Evolutionary conservation across 768 basidiomycete species (phyloP), one percentile per base, ranked within the genome.

Genomic region (Tulasnella sp.): DNA sequence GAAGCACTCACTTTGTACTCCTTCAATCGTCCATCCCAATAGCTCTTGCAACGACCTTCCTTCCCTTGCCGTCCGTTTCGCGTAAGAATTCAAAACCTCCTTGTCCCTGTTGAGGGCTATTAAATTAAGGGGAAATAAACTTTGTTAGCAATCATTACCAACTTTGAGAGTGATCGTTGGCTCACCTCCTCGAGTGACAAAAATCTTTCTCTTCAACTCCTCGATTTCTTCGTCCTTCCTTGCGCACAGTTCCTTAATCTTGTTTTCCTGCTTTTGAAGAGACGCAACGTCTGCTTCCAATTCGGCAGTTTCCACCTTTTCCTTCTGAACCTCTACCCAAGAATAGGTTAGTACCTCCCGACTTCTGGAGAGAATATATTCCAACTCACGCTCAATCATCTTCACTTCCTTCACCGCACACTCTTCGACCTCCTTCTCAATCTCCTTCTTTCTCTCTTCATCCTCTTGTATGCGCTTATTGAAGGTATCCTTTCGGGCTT

Each of bases 331-430:
- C 60, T 88, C 83, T 2, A 10, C 19, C 10, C 27, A 27, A 13
- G 5, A 37, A 10, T 4, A 34, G 31, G 4, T 22, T n/a, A n/a
- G 24, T 39, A 9, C 20, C 33, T 39, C n/a, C 15, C 2, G 12
- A 42, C 31, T 41, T 8, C 15, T 15, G 3, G 6, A 31, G n/a
- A 7, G 9, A 22, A 34, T n/a, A n/a, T n/a, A n/a, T n/a, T n/a
- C n/a, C n/a, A 3, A 57, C 76, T n/a, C 63, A 89, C 88, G 75
- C 50, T 76, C 74, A 2, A 87, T 72, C 49, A 92, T 72, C 45
- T 85, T 80, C 27, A 87, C 80, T 65, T 91, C 89, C 59, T 71
- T 74, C 45, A 83, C 61, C 58, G 88, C 84, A 66, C 83, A 88
- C 37, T 78, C 69, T 48, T 76, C 79, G 1, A 75, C 89, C 64